Evolutionary conservation across 2,329 filamentous ascomycete species (phyloP).

Genomic region (Endocalyx cinctus): DNA sequence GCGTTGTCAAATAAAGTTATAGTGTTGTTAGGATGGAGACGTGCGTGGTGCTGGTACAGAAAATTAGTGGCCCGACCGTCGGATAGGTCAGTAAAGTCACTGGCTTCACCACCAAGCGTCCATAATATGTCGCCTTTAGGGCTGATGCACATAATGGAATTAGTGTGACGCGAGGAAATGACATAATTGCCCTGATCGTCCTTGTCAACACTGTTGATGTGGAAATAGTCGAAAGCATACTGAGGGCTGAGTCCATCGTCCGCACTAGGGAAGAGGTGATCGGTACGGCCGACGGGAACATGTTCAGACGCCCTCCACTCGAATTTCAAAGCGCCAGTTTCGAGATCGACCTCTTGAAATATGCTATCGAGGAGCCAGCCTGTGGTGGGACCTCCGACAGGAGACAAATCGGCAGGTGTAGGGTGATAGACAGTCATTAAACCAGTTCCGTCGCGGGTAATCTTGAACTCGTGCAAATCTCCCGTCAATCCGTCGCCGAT

Average conservation of each 20-base stretch:
- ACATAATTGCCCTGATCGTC: conserved; percentile 29
- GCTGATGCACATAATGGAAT: conserved; percentile 22
- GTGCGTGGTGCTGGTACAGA: conserved; percentile 32
- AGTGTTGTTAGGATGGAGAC: conserved; percentile 21
- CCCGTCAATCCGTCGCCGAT: conserved; percentile 15
- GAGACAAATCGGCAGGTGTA: conserved; percentile 4
- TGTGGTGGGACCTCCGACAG: conserved; percentile 6
- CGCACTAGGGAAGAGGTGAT: background rate
- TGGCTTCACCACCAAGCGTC: conserved; percentile 28
- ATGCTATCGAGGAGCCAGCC: conserved; percentile 7
- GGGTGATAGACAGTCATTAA: conserved; percentile 7
- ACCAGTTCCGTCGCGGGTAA: conserved; percentile 7
- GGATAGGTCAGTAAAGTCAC: conserved; percentile 29
- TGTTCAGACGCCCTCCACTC: conserved; percentile 10
- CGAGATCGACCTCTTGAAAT: conserved; percentile 11
- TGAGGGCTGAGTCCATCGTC: conserved; percentile 3
- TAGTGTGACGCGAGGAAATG: conserved; percentile 27
- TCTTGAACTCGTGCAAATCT: conserved; percentile 16
- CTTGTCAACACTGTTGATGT: conserved; percentile 31
- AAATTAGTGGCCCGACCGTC: conserved; percentile 27
- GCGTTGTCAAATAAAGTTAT: conserved; percentile 32
- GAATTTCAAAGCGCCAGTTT: conserved; percentile 9
- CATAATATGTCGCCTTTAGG: conserved; percentile 26
- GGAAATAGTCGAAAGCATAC: conserved; percentile 28
- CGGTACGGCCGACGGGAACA: conserved; percentile 3